Base-by-base conservation (phyloP, 169 alveolate species). In the Eimeria brunetti region DNA sequence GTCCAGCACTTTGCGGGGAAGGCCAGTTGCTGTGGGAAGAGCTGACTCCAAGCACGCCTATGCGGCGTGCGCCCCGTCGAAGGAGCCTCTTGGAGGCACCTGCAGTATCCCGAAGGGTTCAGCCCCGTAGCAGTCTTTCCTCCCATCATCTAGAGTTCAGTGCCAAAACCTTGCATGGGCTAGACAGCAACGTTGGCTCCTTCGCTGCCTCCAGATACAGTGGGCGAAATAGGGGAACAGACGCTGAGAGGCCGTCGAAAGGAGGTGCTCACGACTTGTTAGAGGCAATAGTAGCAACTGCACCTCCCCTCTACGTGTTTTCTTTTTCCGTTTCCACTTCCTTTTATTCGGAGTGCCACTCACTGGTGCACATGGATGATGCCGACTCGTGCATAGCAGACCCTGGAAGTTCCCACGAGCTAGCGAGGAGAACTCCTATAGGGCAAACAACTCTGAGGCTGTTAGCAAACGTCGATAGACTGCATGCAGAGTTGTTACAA, bases 311-410 rank as follows among this genome's bases (percentile, higher is more conserved):
- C 11, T 60, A 8, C 36, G 92, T 86, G 46, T 30, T 86, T 41
- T 86, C 92, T 30, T 86, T 44, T 33, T 62, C 83, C 14, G 27
- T 33, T 27, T 67, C 60, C 62, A 33, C 60, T 27, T 86, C 92
- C 36, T 86, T 49, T 44, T 86, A 86, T 62, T 86, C 81, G 46
- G 92, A 86, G 73, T 62, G 78, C 64, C 58, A 53, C 92, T 41
- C 53, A n/a, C 11, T 86, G 30, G 51, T 38, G 18, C 9, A 49
- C 22, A 3, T 41, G 24, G 51, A 24, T 4, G 41, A 62, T 0
- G 51, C 41, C 1, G 41, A 9, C 27, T 86, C 92, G 18, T 44
- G 83, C 58, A 2, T 20, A 62, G 81, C 41, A 64, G 80, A 60
- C 9, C 62, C 81, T 60, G 64, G 16, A 58, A 33, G 49, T 22